phyloP scores from a whole-genome alignment of 2,329 filamentous ascomycete genomes.

The Hypoxylon sp. region DNA sequence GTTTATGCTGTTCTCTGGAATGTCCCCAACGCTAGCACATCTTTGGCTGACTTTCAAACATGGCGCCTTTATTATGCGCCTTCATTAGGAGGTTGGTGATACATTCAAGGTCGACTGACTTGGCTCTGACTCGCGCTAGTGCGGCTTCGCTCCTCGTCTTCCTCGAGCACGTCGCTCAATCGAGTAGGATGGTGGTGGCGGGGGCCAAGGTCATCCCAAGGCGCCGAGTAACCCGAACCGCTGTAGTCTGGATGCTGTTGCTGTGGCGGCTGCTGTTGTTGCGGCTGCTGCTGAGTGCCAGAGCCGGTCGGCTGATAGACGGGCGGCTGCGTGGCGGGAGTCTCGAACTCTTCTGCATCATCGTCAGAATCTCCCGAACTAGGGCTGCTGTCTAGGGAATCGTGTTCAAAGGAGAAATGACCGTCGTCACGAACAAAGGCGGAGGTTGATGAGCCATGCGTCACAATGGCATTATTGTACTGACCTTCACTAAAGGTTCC shows the following conservation, averaged over 20 bases:
- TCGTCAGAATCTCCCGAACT: constrained; percentile 63
- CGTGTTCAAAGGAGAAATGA: constrained; percentile 68
- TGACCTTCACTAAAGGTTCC: constrained; percentile 76
- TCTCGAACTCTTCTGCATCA: constrained; percentile 69
- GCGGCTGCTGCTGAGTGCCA: constrained; percentile 46
- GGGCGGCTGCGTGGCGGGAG: constrained; percentile 58
- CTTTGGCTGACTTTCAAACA: constrained; percentile 4
- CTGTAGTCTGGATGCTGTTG: constrained; percentile 67
- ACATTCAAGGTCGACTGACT: constrained; percentile 58
- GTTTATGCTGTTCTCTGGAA: constrained; percentile 5
- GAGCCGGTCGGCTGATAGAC: constrained; percentile 50
- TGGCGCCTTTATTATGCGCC: neutral
- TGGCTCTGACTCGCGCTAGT: constrained; percentile 77
- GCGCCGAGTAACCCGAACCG: constrained; percentile 72
- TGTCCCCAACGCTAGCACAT: constrained; percentile 1
- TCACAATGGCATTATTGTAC: constrained; percentile 69
- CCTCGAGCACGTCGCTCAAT: constrained; percentile 87
- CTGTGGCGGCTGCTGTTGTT: constrained; percentile 45
- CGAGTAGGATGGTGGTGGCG: constrained; percentile 89
- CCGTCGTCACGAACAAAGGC: neutral
- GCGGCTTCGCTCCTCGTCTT: constrained; percentile 83
- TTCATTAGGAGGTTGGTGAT: constrained; percentile 5
- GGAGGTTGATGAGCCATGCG: constrained; percentile 3
- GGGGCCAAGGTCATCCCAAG: constrained; percentile 78
- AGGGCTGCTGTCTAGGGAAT: constrained; percentile 57